A percentile compares a stretch with the other conserved stretches of the same genome.
Evolutionary conservation across 225 moss, liverwort and hornwort genomes (phyloP).

Genomic region (Thuidium tamariscinum): DNA sequence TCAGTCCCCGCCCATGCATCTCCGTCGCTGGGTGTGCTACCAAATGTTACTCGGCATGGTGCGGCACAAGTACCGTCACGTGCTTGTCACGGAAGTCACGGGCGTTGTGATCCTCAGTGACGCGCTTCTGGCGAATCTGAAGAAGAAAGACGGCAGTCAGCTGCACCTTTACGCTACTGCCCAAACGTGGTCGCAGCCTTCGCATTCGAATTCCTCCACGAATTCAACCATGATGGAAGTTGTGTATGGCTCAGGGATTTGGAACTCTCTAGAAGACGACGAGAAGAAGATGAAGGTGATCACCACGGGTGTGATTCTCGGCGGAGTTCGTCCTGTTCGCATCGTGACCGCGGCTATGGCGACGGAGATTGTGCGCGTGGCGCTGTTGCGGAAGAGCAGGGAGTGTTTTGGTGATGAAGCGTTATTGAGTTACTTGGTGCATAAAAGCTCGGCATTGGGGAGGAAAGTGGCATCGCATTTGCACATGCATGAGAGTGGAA

Average conservation of each 20-base stretch:
- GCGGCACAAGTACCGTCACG: constrained; percentile 26
- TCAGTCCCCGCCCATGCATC: not conserved
- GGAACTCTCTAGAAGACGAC: constrained; percentile 11
- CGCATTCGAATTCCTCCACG: not conserved
- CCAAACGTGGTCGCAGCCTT: not conserved
- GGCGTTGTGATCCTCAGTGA: constrained; percentile 26
- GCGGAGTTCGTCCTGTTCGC: constrained; percentile 31
- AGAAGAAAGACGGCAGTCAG: constrained; percentile 17
- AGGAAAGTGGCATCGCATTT: constrained; percentile 33
- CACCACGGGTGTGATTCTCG: constrained; percentile 17
- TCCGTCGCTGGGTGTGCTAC: constrained; percentile 39
- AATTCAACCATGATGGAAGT: not conserved
- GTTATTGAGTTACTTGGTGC: constrained; percentile 22
- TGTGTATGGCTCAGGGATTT: constrained; percentile 19
- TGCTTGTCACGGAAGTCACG: constrained; percentile 15
- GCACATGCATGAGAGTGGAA: constrained; percentile 20
- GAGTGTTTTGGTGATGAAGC: constrained; percentile 1
- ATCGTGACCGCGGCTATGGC: constrained; percentile 32
- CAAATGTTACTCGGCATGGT: constrained; percentile 38
- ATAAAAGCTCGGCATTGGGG: constrained; percentile 28
- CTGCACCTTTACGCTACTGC: constrained; percentile 20
- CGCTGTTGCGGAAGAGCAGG: constrained; percentile 17
- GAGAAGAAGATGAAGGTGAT: constrained; percentile 23
- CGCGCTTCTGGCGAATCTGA: not conserved
- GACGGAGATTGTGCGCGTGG: constrained; percentile 45